A percentile compares a stretch with the other conserved stretches of the same genome.
These are phyloP conservation scores for Aspergillus pseudoterreus DNA, from an alignment of 2,329 filamentous ascomycete genomes.

Conservation along the genomic window DNA sequence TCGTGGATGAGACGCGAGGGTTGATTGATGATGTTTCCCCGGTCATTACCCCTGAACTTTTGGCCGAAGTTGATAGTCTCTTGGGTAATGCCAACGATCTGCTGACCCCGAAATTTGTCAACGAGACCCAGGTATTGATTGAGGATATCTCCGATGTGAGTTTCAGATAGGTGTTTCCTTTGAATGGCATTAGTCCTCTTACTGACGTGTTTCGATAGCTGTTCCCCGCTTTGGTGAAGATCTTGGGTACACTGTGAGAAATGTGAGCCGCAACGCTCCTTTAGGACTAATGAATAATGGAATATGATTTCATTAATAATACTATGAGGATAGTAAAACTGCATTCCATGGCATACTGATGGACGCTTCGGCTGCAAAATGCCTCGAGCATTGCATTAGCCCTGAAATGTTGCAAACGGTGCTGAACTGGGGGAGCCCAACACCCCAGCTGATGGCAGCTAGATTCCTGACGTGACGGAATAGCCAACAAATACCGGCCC, in stretches of 20 bases:
- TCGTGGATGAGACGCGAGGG: slow-evolving; percentile 26
- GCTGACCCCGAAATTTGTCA: slow-evolving; percentile 7
- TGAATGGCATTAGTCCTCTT: slow-evolving; percentile 7
- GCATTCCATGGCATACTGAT: slow-evolving; percentile 14
- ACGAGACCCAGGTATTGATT: slow-evolving; percentile 25
- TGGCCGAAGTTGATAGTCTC: not conserved
- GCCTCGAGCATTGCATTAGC: too few species aligned
- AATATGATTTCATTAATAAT: slow-evolving; percentile 33
- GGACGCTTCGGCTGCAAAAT: not conserved
- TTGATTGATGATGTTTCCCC: slow-evolving; percentile 27
- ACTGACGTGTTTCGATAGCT: slow-evolving; percentile 17
- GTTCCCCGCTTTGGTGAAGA: slow-evolving; percentile 25
- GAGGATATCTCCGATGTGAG: slow-evolving; percentile 29
- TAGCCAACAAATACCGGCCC: too few species aligned
- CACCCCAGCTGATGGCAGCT: too few species aligned
- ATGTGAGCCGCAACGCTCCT: slow-evolving; percentile 3
- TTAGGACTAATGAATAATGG: slow-evolving; percentile 23
- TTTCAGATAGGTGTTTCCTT: not conserved
- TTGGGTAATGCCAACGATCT: not conserved
- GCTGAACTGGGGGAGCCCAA: too few species aligned
- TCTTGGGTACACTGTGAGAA: slow-evolving; percentile 26
- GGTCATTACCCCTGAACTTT: not conserved
- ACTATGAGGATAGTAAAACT: slow-evolving; percentile 12
- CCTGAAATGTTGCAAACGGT: too few species aligned
- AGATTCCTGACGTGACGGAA: too few species aligned